phyloP scores from a whole-genome alignment of 2,329 filamentous ascomycete genomes.

The Hypoxylon sp. region DNA sequence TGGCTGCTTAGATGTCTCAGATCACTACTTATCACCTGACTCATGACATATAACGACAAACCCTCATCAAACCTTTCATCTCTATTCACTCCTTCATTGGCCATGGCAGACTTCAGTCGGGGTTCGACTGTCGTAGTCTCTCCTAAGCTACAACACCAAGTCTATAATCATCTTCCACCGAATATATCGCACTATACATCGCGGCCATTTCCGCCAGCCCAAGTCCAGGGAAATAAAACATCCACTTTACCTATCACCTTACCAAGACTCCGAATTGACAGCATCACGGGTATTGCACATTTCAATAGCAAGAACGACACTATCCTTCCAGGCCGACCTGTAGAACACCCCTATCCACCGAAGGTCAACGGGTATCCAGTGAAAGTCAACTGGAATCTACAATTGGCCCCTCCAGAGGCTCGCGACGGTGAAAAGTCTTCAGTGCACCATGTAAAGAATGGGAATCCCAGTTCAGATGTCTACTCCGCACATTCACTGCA shows the following conservation, averaged over 20 bases:
- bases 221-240: constrained; percentile 10
- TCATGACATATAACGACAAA: constrained; percentile 43
- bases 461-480: constrained; percentile 30
- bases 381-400: constrained; percentile 30
- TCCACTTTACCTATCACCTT: constrained; percentile 24
- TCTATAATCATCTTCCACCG: constrained; percentile 22
- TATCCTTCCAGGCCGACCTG: constrained; percentile 8
- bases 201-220: constrained; percentile 16
- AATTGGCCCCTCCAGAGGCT: constrained; percentile 22
- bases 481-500: constrained; percentile 26
- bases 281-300: constrained; percentile 20
- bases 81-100: constrained; percentile 31
- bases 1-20: constrained; percentile 48
- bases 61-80: constrained; percentile 13
- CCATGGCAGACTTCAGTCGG: constrained; percentile 40
- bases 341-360: constrained; percentile 16
- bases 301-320: constrained; percentile 19
- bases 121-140: constrained; percentile 40
- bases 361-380: constrained; percentile 27
- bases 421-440: constrained; percentile 22
- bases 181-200: constrained; percentile 33
- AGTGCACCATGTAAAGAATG: constrained; percentile 13
- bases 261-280: constrained; percentile 31
- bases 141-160: constrained; percentile 38
- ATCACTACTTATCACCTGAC: constrained; percentile 43